Percentiles rank a stretch among this genome's conserved stretches.
phyloP scores from a whole-genome alignment of 2,329 filamentous ascomycete genomes.

The Botrytis fragariae region DNA sequence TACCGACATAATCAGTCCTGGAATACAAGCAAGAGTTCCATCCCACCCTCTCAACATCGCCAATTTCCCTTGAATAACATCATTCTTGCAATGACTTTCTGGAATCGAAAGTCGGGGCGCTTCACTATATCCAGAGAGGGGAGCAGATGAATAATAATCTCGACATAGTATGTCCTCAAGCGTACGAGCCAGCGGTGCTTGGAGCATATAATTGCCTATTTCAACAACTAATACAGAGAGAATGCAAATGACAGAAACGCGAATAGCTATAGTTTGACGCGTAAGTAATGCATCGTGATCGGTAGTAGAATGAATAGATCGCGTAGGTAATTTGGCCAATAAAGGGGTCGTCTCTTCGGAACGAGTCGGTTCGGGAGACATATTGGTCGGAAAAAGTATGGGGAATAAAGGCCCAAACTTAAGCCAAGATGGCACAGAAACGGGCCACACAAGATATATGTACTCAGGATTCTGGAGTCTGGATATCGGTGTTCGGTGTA shows the following conservation, averaged over 20 bases:
- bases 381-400: not conserved
- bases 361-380: not conserved
- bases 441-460: not conserved
- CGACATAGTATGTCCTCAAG: conserved; percentile 55
- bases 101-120: conserved; percentile 27
- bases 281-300: not conserved
- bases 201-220: conserved; percentile 41
- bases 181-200: conserved; percentile 48
- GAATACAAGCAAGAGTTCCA: conserved; percentile 46
- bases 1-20: conserved; percentile 39
- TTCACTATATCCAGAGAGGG: conserved; percentile 27
- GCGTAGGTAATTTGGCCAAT: not conserved
- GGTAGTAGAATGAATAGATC: not conserved
- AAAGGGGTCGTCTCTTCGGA: conserved; percentile 6
- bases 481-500: not conserved
- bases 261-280: not conserved
- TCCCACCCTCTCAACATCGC: conserved; percentile 52
- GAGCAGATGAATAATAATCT: conserved; percentile 44
- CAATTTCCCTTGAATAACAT: conserved; percentile 50
- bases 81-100: conserved; percentile 50
- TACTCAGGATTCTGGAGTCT: not conserved
- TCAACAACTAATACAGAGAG: conserved; percentile 41
- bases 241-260: conserved; percentile 12
- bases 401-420: not conserved
- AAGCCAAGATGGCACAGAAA: not conserved